Percentiles rank a stretch among this genome's conserved stretches.
Conservation (phyloP, 345 rosid species). For the Sonneratia alba region DNA sequence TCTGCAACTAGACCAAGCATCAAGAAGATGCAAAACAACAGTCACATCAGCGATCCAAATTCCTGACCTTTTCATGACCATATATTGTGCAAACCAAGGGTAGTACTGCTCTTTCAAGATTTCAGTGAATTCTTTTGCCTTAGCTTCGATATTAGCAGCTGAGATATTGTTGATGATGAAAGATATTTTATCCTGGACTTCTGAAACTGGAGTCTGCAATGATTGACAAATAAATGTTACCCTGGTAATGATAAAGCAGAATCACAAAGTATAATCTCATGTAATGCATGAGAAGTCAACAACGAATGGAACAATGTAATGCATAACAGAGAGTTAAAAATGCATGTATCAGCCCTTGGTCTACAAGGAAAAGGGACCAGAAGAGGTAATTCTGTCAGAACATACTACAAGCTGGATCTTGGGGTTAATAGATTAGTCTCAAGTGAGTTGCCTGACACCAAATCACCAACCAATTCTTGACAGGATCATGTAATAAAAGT, state of each 20-base stretch:
- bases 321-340: neutral
- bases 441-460: neutral
- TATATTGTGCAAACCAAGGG: slow-evolving; percentile 97
- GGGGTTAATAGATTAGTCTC: neutral
- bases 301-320: neutral
- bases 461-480: neutral
- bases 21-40: neutral
- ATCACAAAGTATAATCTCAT: neutral
- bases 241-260: neutral
- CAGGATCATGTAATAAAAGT: neutral
- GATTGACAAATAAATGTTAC: slow-evolving; percentile 4
- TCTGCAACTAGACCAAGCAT: neutral
- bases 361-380: neutral
- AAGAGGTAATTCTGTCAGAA: neutral
- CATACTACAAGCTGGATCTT: neutral
- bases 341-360: neutral
- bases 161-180: slow-evolving; percentile 88
- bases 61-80: slow-evolving; percentile 94
- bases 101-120: slow-evolving; percentile 66
- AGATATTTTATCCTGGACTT: slow-evolving; percentile 80
- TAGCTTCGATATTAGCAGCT: slow-evolving; percentile 59
- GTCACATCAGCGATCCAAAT: slow-evolving; percentile 1
- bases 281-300: neutral
- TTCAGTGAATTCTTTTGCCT: slow-evolving; percentile 81
- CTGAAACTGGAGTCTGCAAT: slow-evolving; percentile 72